Conservation (phyloP, 2,329 filamentous ascomycete species). For the Penicillium sp. region DNA sequence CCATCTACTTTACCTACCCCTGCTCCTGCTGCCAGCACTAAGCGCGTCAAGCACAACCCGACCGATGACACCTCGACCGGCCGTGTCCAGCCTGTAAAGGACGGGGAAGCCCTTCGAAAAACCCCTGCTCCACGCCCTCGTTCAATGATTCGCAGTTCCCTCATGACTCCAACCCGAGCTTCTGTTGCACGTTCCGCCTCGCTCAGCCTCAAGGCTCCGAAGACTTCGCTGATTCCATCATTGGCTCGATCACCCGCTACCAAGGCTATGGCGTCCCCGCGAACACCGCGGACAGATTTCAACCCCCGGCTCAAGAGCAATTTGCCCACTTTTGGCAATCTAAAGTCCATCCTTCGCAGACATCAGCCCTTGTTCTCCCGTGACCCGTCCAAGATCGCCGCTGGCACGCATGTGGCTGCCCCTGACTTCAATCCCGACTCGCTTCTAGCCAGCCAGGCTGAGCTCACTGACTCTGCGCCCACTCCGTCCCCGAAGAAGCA, state of each 20-base stretch:
- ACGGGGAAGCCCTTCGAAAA: constrained; percentile 8
- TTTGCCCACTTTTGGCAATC: constrained; percentile 52
- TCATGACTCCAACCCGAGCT: constrained; percentile 76
- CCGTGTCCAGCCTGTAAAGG: constrained; percentile 37
- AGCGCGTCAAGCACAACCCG: constrained; percentile 67
- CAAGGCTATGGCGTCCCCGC: constrained; percentile 47
- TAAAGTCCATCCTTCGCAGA: constrained; percentile 64
- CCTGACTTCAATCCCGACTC: constrained; percentile 51
- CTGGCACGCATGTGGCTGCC: constrained; percentile 53
- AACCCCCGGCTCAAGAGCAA: constrained; percentile 43
- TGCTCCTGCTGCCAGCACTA: constrained; percentile 52
- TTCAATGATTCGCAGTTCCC: constrained; percentile 49
- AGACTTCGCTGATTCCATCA: constrained; percentile 55
- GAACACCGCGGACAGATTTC: constrained; percentile 50
- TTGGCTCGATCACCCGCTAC: constrained; percentile 52
- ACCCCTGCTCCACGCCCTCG: constrained; percentile 39
- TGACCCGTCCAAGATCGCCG: constrained; percentile 58
- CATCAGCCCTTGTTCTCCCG: constrained; percentile 58
- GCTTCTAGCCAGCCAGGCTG: constrained; percentile 40
- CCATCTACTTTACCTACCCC: constrained; percentile 27
- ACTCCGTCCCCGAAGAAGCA: constrained; percentile 74
- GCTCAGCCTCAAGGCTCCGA: constrained; percentile 53
- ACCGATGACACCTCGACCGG: constrained; percentile 67
- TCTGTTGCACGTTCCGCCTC: constrained; percentile 61
- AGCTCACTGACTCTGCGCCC: constrained; percentile 42